phyloP scores from a whole-genome alignment of 2,329 filamentous ascomycete species.

The Talaromyces atroroseus region DNA sequence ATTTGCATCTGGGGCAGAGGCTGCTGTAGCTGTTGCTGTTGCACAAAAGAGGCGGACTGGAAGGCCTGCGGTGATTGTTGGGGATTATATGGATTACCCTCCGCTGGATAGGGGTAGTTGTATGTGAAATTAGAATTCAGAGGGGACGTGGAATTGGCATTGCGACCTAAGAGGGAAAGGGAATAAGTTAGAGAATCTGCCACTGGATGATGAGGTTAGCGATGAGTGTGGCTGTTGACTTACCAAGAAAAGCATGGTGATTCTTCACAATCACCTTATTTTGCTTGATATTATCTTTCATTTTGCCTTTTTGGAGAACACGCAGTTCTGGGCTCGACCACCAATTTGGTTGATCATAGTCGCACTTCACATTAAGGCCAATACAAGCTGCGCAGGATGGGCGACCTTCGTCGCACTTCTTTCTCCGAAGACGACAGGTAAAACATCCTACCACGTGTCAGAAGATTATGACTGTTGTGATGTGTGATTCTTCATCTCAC shows the following conservation, averaged over 20 bases:
- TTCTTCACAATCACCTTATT: conserved; percentile 91
- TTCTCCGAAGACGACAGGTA: conserved; percentile 61
- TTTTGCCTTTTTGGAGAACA: conserved; percentile 81
- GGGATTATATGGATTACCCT: conserved; percentile 38
- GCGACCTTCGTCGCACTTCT: conserved; percentile 66
- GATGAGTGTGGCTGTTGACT: conserved; percentile 44
- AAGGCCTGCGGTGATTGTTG: conserved; percentile 50
- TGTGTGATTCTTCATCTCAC: conserved; percentile 45
- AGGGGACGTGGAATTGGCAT: conserved; percentile 70
- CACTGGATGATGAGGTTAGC: not conserved
- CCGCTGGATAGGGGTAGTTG: conserved; percentile 56
- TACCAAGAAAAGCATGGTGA: conserved; percentile 47
- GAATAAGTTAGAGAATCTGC: not conserved
- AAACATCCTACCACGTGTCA: conserved; percentile 52
- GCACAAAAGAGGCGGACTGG: conserved; percentile 51
- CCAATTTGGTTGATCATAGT: conserved; percentile 96
- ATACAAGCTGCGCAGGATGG: conserved; percentile 60
- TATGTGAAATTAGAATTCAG: conserved; percentile 61
- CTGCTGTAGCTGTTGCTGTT: conserved; percentile 30
- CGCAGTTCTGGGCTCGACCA: conserved; percentile 91
- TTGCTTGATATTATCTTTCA: conserved; percentile 96
- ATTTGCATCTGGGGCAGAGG: too few relatives aligned
- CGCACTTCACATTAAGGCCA: conserved; percentile 76
- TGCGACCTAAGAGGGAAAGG: conserved; percentile 50
- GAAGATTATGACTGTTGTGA: conserved; percentile 24